Evolutionary conservation across 2,329 filamentous ascomycete genomes (phyloP), one percentile per base, ranked within the genome.

Genomic region (Cladosporium sp.): DNA sequence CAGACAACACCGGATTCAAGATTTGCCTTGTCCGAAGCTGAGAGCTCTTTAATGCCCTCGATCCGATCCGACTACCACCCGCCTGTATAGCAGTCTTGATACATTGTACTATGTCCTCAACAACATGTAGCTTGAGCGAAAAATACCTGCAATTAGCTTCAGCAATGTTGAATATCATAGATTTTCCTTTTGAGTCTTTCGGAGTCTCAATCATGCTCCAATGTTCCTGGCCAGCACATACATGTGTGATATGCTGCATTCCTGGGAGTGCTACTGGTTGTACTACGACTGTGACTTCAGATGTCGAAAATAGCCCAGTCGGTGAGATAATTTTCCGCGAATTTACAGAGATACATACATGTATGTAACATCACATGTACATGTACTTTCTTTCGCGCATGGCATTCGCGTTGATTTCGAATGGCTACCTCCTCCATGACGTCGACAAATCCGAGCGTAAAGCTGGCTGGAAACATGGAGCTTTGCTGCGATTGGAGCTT

Each of bases 81-180:
- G 66, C 66, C 67, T 70, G 69, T 70, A 70, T 68, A 70, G 69
- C 69, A 70, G 60, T 64, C 67, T 67, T 61, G 59, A 70, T 68
- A 70, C 62, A 69, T 59, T 70, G 67, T 70, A 70, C 67, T 66
- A 70, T 68, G 45, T 58, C 28, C 54, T 47, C 54, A 56, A 47
- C 19, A 30, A 19, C 20, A 55, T 42, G 3, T 19, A 43, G 38
- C 42, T 55, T 56, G 42, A 56, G 54, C 54, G 54, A 49, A 55
- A 25, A 55, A 55, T 20, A 39, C 20, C 39, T 55, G 20, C 28
- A 34, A 12, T 55, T 55, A 55, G 51, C 51, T 43, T 45, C 25
- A 55, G 39, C 34, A 55, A 22, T 36, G 34, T 43, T 55, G 51
- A 55, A 55, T 34, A 43, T 51, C 51, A 55, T 55, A 55, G 51